These are phyloP conservation scores for Boletus reticuloceps DNA, from an alignment of 768 basidiomycete species.

Conservation along the genomic window DNA sequence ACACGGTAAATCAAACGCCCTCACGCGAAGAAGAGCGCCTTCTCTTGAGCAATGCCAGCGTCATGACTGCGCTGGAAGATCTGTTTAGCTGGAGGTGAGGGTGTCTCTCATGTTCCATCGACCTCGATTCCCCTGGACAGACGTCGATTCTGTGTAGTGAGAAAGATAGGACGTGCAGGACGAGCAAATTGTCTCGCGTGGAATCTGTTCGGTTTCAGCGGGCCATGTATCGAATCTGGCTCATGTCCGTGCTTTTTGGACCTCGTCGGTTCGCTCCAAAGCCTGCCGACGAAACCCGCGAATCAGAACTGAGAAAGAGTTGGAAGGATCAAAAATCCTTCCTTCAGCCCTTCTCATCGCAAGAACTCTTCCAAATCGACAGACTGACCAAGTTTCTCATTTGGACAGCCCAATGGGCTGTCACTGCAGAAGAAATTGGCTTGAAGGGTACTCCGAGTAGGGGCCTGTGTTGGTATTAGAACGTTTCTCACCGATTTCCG, in stretches of 20 bases:
- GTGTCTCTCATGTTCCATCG: background rate
- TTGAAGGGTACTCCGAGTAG: background rate
- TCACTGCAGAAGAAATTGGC: background rate
- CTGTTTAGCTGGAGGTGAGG: slow-evolving; percentile 41
- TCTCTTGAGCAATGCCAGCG: slow-evolving; percentile 22
- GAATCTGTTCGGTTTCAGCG: slow-evolving; percentile 33
- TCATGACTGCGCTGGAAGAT: slow-evolving; percentile 30
- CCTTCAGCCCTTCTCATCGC: background rate
- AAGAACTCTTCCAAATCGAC: slow-evolving; percentile 3
- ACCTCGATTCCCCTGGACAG: background rate
- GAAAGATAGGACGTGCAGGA: slow-evolving; percentile 32
- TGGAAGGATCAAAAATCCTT: background rate
- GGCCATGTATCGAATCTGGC: slow-evolving; percentile 30
- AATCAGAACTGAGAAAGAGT: background rate
- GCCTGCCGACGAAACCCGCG: background rate
- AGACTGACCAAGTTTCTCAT: background rate
- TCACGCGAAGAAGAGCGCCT: slow-evolving; percentile 20
- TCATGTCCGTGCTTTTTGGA: slow-evolving; percentile 15
- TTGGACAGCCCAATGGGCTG: background rate
- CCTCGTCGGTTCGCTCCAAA: background rate
- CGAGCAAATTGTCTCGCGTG: slow-evolving; percentile 24
- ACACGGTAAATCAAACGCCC: slow-evolving; percentile 14
- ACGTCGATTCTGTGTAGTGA: background rate
- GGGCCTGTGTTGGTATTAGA: background rate
- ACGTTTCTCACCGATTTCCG: background rate